Conservation (phyloP, 305 asterid genomes). For the Fraxinus floribunda region DNA sequence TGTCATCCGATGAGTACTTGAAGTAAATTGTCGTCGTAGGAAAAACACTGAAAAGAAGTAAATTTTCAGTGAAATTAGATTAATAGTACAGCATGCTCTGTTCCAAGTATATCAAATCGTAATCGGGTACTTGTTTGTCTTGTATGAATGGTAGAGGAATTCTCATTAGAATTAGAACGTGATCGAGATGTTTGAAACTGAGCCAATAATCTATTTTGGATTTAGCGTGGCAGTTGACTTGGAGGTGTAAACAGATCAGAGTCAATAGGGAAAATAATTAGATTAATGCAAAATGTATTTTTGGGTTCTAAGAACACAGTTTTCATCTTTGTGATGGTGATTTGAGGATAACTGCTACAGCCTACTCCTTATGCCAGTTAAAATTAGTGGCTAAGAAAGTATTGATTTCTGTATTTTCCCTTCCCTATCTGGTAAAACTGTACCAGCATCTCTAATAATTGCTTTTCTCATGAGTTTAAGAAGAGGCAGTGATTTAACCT, state of each 20-base stretch:
- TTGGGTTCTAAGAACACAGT: not conserved
- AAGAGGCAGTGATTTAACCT: not conserved
- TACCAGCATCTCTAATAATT: not conserved
- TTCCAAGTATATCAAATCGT: not conserved
- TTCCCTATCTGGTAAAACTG: not conserved
- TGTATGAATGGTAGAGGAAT: not conserved
- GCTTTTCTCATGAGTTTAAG: not conserved
- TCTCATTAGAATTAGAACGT: not conserved
- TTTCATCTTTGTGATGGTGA: not conserved
- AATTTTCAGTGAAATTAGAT: not conserved
- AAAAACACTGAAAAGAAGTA: not conserved
- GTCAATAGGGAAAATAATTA: not conserved
- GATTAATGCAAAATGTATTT: not conserved
- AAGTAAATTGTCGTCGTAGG: not conserved
- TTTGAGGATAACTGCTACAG: slow-evolving; percentile 4
- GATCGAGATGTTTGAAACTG: not conserved
- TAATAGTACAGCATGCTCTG: not conserved
- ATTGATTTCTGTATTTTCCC: not conserved
- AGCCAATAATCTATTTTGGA: not conserved
- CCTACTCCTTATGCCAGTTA: not conserved
- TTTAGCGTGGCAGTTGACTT: not conserved
- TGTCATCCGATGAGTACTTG: not conserved
- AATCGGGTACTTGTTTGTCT: not conserved
- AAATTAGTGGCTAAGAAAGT: not conserved
- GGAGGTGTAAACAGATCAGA: not conserved